Evolutionary conservation across 1,139 yeast genomes (phyloP), one percentile per base, ranked within the genome.

Genomic region (Magnusiomyces fungicola): DNA sequence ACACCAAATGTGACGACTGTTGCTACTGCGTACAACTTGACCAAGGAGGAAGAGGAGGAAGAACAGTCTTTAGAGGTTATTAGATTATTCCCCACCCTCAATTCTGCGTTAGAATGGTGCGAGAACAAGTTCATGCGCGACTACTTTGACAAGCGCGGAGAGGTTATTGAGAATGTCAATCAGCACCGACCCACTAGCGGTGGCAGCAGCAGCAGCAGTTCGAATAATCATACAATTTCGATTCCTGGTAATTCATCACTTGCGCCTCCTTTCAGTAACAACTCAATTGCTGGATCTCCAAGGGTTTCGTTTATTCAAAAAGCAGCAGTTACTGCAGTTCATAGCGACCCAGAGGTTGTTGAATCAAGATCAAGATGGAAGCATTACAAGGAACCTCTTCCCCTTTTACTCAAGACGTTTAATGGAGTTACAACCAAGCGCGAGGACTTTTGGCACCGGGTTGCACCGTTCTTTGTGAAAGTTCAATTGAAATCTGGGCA

Each of bases 71-170:
- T 69, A 34, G 25, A 7, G 7, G 32, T 21, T 32, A 78, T 83
- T 38, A 80, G 81, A 57, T 71, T 86, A 39, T 86, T 85, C 62
- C 76, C 78, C 52, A 83, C 87, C 51, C 73, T 92, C 55, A 92
- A 94, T 62, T 78, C 86, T 54, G 96, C 96, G 0, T 73, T 92
- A 48, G 97, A 92, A 66, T 90, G 96, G 96, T 88, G 97, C 71
- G 99, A 92, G 63, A 90, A 92, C 67, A 81, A 84, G 57, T 88
- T 89, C 60, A 73, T 92, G 59, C 73, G 78, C 45, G 81, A 87
- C 45, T 89, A 86, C 67, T 76, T 72, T 56, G 61, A 69, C 22
- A 66, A 63, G 30, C 57, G 68, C n/a, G 66, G 64, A 32, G 54
- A 54, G 16, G 45, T 54, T 60, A 34, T 34, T 21, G 38, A 33